phyloP scores from a whole-genome alignment of 2,329 filamentous ascomycete genomes.

The Diaporthe destruens region DNA sequence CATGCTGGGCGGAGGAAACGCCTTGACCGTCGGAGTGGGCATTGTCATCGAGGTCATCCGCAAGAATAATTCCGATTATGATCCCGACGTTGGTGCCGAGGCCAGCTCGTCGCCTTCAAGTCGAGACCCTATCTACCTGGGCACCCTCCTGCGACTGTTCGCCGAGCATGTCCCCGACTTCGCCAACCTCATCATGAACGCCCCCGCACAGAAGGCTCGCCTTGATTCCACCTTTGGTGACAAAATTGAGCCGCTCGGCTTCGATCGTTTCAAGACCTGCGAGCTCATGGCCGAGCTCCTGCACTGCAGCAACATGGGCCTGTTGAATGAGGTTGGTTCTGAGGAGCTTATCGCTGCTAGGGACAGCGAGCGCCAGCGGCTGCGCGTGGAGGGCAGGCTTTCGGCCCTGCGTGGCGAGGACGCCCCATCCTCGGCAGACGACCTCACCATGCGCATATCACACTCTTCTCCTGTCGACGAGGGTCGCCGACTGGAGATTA shows the following conservation, averaged over 20 bases:
- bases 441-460: constrained; percentile 70
- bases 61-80: constrained; percentile 99
- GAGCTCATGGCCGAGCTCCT: constrained; percentile 98
- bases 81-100: constrained; percentile 88
- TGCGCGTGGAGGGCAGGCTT: constrained; percentile 83
- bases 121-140: constrained; percentile 94
- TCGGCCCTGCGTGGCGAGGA: constrained; percentile 59
- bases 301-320: constrained; percentile 98
- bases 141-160: constrained; percentile 88
- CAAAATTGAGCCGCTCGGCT: constrained; percentile 93
- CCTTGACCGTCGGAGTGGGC: constrained; percentile 93
- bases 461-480: constrained; percentile 69
- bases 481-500: constrained; percentile 79
- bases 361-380: constrained; percentile 83
- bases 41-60: constrained; percentile 98
- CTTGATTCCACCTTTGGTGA: constrained; percentile 90
- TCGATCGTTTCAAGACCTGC: constrained; percentile 98
- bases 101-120: constrained; percentile 83
- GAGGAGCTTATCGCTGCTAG: constrained; percentile 86
- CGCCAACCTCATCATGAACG: constrained; percentile 88
- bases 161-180: constrained; percentile 93
- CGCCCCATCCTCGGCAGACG: constrained; percentile 67
- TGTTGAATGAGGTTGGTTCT: constrained; percentile 91
- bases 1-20: constrained; percentile 94
- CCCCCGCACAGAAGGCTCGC: constrained; percentile 78